Percentiles rank a stretch among this genome's conserved stretches.
Conservation (phyloP, 495 filamentous ascomycete genomes). For the Daldinia caldariorum region DNA sequence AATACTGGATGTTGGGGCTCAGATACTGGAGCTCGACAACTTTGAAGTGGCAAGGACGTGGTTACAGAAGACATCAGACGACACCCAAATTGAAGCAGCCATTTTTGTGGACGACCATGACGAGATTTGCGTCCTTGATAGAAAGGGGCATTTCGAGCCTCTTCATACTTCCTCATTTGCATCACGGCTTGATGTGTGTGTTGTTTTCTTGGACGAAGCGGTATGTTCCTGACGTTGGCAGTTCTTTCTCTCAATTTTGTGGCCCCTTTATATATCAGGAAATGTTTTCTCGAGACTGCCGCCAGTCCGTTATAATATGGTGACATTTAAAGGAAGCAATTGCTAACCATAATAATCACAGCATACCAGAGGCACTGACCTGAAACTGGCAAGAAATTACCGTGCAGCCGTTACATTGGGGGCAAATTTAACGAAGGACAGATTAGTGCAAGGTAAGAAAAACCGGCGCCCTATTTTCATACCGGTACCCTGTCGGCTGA, state of each 20-base stretch:
- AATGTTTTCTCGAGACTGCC: not conserved
- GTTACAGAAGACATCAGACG: slow-evolving; percentile 48
- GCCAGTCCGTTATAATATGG: not conserved
- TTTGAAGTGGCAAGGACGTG: slow-evolving; percentile 60
- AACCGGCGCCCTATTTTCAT: not conserved
- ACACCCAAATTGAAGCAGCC: slow-evolving; percentile 54
- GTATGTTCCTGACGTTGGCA: not conserved
- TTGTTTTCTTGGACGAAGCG: slow-evolving; percentile 78
- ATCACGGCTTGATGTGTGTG: slow-evolving; percentile 67
- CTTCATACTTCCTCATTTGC: slow-evolving; percentile 70
- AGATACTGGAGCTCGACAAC: slow-evolving; percentile 73
- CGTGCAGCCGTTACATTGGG: slow-evolving; percentile 77
- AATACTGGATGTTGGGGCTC: slow-evolving; percentile 78
- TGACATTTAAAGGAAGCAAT: not conserved
- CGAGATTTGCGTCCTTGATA: slow-evolving; percentile 58
- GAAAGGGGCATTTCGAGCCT: slow-evolving; percentile 57
- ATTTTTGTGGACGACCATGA: slow-evolving; percentile 65
- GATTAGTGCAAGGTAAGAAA: slow-evolving; percentile 74
- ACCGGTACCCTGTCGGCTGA: slow-evolving; percentile 3
- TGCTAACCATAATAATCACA: not conserved
- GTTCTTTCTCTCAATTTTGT: not conserved
- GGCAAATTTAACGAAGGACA: slow-evolving; percentile 73
- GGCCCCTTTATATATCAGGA: not conserved
- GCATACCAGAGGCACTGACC: slow-evolving; percentile 79
- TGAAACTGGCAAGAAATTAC: slow-evolving; percentile 68